Conservation (phyloP, 1,284 basidiomycete genomes). For the Rhodofomes roseus region DNA sequence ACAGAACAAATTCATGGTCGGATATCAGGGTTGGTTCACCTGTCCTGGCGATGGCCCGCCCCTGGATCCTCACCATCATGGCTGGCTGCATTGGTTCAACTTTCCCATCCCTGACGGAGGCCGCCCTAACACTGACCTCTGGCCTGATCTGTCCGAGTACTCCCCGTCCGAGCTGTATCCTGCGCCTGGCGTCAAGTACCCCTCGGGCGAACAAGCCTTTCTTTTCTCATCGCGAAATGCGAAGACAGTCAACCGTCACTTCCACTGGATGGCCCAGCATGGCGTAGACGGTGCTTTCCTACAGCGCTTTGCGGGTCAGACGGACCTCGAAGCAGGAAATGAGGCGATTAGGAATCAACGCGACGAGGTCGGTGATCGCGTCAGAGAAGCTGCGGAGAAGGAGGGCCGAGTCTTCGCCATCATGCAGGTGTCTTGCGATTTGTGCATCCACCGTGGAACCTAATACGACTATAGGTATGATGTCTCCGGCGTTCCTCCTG, state of each 20-base stretch:
- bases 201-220: constrained; percentile 52
- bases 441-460: not conserved
- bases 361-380: constrained; percentile 68
- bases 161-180: constrained; percentile 64
- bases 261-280: constrained; percentile 78
- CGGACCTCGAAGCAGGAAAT: constrained; percentile 48
- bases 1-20: constrained; percentile 76
- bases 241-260: constrained; percentile 70
- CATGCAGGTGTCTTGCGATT: constrained; percentile 47
- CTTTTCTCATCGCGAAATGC: constrained; percentile 74
- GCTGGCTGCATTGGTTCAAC: constrained; percentile 81
- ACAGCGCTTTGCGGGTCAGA: constrained; percentile 67
- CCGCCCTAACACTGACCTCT: constrained; percentile 64
- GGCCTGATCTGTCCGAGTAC: constrained; percentile 72
- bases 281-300: constrained; percentile 75
- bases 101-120: constrained; percentile 62
- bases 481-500: constrained; percentile 59
- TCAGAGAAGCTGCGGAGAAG: constrained; percentile 68
- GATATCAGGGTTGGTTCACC: constrained; percentile 79
- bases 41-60: constrained; percentile 30
- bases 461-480: constrained; percentile 56
- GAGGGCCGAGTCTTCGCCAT: constrained; percentile 76
- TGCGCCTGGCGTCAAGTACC: constrained; percentile 57
- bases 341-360: constrained; percentile 54
- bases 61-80: constrained; percentile 68